A percentile compares a stretch with the other conserved stretches of the same genome.
These are phyloP conservation scores for Houttuynia cordata DNA, from an alignment of 164 flowering plant genomes.

Conservation along the genomic window DNA sequence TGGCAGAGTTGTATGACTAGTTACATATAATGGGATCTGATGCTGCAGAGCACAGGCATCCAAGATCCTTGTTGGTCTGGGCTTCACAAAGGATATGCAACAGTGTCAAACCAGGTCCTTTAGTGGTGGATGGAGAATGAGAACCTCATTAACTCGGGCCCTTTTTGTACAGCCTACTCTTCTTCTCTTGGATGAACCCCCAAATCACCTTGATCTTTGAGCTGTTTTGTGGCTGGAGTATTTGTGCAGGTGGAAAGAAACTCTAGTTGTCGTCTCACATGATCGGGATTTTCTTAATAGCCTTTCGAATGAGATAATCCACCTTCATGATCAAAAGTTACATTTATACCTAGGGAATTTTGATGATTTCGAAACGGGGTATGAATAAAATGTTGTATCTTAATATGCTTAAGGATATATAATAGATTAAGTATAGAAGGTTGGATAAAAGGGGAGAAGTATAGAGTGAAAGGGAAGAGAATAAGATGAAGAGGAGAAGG, in stretches of 20 bases:
- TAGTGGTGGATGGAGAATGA: slow-evolving; percentile 95
- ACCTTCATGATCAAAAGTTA: slow-evolving; percentile 68
- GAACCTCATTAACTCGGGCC: slow-evolving; percentile 75
- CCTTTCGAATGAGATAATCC: slow-evolving; percentile 68
- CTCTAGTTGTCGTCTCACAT: slow-evolving; percentile 76
- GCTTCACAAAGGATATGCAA: slow-evolving; percentile 76
- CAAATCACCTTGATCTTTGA: too few relatives aligned
- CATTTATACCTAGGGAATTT: slow-evolving; percentile 67
- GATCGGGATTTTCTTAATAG: slow-evolving; percentile 76
- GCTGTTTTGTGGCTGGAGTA: slow-evolving; percentile 86
- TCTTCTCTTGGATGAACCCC: slow-evolving; percentile 69
- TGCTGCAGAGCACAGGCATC: slow-evolving; percentile 86
- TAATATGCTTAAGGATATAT: too few relatives aligned
- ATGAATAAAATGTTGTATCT: too few relatives aligned
- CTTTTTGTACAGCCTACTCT: slow-evolving; percentile 81
- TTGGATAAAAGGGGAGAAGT: too few relatives aligned
- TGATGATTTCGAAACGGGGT: slow-evolving; percentile 66
- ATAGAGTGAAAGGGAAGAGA: too few relatives aligned
- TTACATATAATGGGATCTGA: slow-evolving; percentile 61
- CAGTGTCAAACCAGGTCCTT: slow-evolving; percentile 37
- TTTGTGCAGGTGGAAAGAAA: slow-evolving; percentile 73
- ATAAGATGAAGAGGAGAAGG: too few relatives aligned
- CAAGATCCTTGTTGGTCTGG: slow-evolving; percentile 75
- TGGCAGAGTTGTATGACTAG: slow-evolving; percentile 64
- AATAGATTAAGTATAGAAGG: too few relatives aligned